A percentile compares a stretch with the other conserved stretches of the same genome.
Conservation (phyloP, 768 basidiomycete species). For the Boletus bicolor region DNA sequence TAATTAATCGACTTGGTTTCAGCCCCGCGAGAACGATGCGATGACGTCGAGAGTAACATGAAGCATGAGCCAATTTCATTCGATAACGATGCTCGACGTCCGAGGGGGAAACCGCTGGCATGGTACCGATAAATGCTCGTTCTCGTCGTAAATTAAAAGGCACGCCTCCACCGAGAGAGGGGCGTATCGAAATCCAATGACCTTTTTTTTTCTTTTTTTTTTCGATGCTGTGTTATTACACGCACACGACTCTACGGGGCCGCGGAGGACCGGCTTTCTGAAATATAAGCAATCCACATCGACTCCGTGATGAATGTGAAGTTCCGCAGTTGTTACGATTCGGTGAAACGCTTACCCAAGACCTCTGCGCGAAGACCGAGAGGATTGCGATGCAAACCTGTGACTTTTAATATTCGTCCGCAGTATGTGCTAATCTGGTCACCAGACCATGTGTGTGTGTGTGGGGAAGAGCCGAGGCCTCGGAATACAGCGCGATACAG, state of each 20-base stretch:
- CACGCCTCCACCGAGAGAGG: background rate
- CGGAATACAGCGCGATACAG: background rate
- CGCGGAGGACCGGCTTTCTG: background rate
- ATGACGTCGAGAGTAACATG: background rate
- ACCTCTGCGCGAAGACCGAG: background rate
- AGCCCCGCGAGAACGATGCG: background rate
- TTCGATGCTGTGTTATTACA: background rate
- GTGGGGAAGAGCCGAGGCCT: background rate
- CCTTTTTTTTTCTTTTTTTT: too few relatives aligned
- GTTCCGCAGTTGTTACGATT: background rate
- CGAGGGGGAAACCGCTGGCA: background rate
- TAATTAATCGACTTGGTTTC: background rate
- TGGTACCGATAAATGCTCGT: background rate
- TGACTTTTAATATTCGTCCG: background rate
- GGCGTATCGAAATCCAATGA: background rate
- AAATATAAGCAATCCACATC: background rate
- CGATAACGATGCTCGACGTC: background rate
- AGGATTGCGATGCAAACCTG: background rate
- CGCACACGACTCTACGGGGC: background rate
- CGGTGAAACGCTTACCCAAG: background rate
- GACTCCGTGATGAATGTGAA: background rate
- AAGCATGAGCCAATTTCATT: background rate
- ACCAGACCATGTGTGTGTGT: background rate
- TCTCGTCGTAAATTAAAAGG: background rate
- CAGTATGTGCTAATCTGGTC: background rate